Evolutionary conservation across 2,329 filamentous ascomycete genomes (phyloP).

Genomic region (Madurella mycetomatis): DNA sequence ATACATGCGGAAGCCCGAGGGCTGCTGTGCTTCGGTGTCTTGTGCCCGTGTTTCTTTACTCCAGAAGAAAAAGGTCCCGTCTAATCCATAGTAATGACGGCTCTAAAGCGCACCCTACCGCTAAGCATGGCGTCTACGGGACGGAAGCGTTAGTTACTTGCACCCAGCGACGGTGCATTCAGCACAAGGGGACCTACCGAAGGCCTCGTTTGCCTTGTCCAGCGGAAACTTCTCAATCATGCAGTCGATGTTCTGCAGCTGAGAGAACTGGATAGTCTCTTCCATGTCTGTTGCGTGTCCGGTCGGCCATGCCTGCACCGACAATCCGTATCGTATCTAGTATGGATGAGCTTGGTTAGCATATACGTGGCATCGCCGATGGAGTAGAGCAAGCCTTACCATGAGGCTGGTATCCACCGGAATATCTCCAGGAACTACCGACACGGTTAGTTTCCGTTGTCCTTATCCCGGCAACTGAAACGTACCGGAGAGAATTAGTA

Average conservation of each 20-base stretch:
- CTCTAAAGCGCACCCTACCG: slow-evolving; percentile 47
- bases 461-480: not conserved
- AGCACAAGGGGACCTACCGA: slow-evolving; percentile 20
- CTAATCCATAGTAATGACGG: slow-evolving; percentile 45
- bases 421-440: slow-evolving; percentile 38
- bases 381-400: slow-evolving; percentile 6
- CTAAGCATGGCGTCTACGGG: slow-evolving; percentile 41
- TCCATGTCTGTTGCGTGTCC: slow-evolving; percentile 60
- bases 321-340: slow-evolving; percentile 44
- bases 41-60: not conserved
- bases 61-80: not conserved
- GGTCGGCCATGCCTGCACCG: slow-evolving; percentile 59
- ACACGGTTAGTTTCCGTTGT: not conserved
- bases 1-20: not conserved
- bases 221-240: slow-evolving; percentile 63
- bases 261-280: slow-evolving; percentile 63
- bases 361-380: slow-evolving; percentile 3
- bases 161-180: not conserved
- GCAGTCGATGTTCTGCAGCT: slow-evolving; percentile 57
- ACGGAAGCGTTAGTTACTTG: not conserved
- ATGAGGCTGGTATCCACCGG: slow-evolving; percentile 34
- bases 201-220: slow-evolving; percentile 43
- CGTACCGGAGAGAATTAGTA: slow-evolving; percentile 53
- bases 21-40: too few relatives aligned
- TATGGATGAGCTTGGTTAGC: slow-evolving; percentile 27